These are phyloP conservation scores for Mycosphaerelloides madeirae DNA, from an alignment of 2,329 filamentous ascomycete species.

Conservation along the genomic window DNA sequence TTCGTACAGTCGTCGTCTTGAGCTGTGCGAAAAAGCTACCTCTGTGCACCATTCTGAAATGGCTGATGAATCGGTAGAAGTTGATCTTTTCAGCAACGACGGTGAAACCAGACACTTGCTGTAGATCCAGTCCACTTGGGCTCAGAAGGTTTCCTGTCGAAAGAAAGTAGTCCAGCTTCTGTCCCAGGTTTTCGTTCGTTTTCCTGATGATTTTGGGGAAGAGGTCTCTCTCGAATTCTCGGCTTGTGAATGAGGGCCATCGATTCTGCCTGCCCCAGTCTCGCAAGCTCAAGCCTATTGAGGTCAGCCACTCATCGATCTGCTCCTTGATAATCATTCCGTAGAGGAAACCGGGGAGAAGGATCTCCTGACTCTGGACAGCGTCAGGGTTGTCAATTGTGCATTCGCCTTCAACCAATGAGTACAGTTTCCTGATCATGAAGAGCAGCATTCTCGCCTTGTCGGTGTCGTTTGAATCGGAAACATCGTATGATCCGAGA, in stretches of 20 bases:
- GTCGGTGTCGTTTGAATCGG: constrained; percentile 76
- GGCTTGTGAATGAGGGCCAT: constrained; percentile 62
- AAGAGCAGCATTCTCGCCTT: constrained; percentile 93
- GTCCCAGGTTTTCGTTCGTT: constrained; percentile 83
- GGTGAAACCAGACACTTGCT: constrained; percentile 91
- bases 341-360: constrained; percentile 89
- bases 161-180: constrained; percentile 87
- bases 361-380: constrained; percentile 90
- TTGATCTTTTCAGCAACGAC: constrained; percentile 99
- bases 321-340: constrained; percentile 94
- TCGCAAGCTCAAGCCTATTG: constrained; percentile 42
- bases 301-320: constrained; percentile 81
- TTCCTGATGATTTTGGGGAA: constrained; percentile 69
- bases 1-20: constrained; percentile 95
- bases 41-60: constrained; percentile 98
- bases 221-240: constrained; percentile 76
- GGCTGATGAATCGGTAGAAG: constrained; percentile 95
- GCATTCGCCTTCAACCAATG: constrained; percentile 87
- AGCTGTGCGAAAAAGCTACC: constrained; percentile 97
- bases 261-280: constrained; percentile 53
- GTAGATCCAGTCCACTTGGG: constrained; percentile 85
- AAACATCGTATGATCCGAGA: constrained; percentile 79
- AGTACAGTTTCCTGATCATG: constrained; percentile 94
- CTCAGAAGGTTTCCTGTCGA: constrained; percentile 92
- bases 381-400: constrained; percentile 94